Evolutionary conservation across 495 filamentous ascomycete genomes (phyloP).

Genomic region (Tuber borchii): DNA sequence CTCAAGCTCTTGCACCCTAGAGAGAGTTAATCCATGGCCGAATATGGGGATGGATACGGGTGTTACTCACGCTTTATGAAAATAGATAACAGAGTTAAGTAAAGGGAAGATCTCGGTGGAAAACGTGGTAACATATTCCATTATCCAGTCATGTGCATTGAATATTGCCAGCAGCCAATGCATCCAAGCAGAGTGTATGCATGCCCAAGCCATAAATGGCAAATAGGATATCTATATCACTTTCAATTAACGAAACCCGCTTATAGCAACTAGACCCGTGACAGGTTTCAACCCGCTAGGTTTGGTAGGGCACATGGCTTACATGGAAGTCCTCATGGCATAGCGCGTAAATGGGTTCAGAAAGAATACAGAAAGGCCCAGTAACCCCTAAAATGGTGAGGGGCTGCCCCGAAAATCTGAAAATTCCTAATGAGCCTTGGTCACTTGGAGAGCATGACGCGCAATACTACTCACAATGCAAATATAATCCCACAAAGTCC

Average conservation of each 20-base stretch:
- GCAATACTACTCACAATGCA: conserved; percentile 49
- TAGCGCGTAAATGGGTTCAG: conserved; percentile 61
- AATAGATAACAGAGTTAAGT: conserved; percentile 67
- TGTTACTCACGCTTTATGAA: conserved; percentile 55
- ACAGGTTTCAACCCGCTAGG: not conserved
- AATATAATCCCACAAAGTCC: conserved; percentile 63
- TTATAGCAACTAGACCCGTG: not conserved
- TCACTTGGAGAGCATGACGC: not conserved
- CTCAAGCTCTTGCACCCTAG: conserved; percentile 56
- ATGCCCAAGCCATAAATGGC: conserved; percentile 67
- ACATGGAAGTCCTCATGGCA: conserved; percentile 56
- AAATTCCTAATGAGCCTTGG: conserved; percentile 21
- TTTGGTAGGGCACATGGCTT: conserved; percentile 11
- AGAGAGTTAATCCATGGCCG: not conserved
- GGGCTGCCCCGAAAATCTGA: conserved; percentile 61
- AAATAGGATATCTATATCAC: conserved; percentile 55
- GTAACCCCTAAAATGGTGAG: conserved; percentile 67
- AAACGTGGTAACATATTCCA: conserved; percentile 69
- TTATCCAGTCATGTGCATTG: conserved; percentile 71
- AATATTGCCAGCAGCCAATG: conserved; percentile 63
- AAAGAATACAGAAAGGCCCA: conserved; percentile 65
- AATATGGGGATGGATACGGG: not conserved
- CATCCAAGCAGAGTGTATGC: conserved; percentile 66
- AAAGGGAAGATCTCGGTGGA: conserved; percentile 66
- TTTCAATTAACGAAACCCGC: not conserved